phyloP scores from a whole-genome alignment of 805 yeast genomes.

The Saturnispora zaruensis region DNA sequence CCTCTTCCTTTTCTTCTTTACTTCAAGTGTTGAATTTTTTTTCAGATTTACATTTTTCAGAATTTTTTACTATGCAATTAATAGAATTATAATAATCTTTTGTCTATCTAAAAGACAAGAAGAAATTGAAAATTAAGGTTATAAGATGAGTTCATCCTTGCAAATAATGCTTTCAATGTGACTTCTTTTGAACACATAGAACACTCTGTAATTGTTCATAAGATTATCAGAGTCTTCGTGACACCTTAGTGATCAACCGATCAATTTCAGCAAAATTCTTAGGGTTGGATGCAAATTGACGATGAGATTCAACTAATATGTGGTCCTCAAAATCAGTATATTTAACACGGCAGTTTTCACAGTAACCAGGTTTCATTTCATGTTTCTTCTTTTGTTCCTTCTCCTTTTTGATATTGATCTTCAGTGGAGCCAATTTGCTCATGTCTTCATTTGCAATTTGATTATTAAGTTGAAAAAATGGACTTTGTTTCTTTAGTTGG shows the following conservation, averaged over 20 bases:
- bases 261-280: slow-evolving; percentile 73
- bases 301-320: slow-evolving; percentile 57
- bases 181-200: not conserved
- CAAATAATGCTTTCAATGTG: no score
- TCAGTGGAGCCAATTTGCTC: slow-evolving; percentile 1
- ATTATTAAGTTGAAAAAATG: slow-evolving; percentile 1
- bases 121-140: not conserved
- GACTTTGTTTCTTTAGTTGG: not conserved
- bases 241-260: slow-evolving; percentile 46
- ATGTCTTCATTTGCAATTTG: slow-evolving; percentile 7
- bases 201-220: not conserved
- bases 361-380: slow-evolving; percentile 56
- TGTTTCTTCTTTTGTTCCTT: slow-evolving; percentile 16
- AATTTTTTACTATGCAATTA: not conserved
- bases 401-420: slow-evolving; percentile 1
- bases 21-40: not conserved
- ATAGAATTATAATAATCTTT: not conserved
- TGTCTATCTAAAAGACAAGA: not conserved
- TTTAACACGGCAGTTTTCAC: slow-evolving; percentile 86
- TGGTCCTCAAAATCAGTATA: slow-evolving; percentile 78
- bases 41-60: no score
- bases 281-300: slow-evolving; percentile 66
- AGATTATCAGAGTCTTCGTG: slow-evolving; percentile 15
- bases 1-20: not conserved
- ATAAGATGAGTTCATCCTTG: no score